Evolutionary conservation across 805 yeast species (phyloP), one percentile per base, ranked within the genome.

Genomic region (Tetrapisispora fleetii): DNA sequence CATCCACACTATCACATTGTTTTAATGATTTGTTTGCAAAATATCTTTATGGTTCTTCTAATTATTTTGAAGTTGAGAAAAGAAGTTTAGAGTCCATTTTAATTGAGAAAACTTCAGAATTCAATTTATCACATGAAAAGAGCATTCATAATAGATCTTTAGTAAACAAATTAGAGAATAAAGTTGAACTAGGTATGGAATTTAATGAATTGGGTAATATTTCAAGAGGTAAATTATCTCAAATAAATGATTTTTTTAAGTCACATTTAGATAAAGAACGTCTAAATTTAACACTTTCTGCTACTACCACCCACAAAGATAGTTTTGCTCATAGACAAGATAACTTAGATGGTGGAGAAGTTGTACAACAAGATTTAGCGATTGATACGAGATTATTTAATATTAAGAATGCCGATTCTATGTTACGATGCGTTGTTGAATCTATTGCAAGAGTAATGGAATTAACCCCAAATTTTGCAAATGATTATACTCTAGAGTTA

Each of bases 371-470:
- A 18, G 41, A 40, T 1, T 18, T 46, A 6, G 19, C 16, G 2
- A 43, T 46, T n/a, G 48, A 46, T 40, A n/a, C 30, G 1, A 48
- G 50, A 3, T 59, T 60, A 30, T 59, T 74, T 38, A 61, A 65
- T 30, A 60, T 82, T 7, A 56, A 67, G 16, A 67, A 72, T 24
- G 80, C 85, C 2, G 90, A 86, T 54, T 68, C 72, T 3, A 76
- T 86, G 49, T 68, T 88, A 38, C 81, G 80, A 54, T 77, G 85
- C 17, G 76, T 82, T 8, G 83, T 87, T 35, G 97, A 89, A 65
- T 75, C 90, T 1, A 71, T 88, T 4, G 83, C 90, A 2, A 73
- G 96, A 59, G 72, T 83, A 3, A 74, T 86, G 57, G 96, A 88
- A 60, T 69, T 87, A 37, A 73, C 81, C 0, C 86, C 91, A 1